phyloP scores from a whole-genome alignment of 352 stramenopile species.

The Phytophthora pinifolia region DNA sequence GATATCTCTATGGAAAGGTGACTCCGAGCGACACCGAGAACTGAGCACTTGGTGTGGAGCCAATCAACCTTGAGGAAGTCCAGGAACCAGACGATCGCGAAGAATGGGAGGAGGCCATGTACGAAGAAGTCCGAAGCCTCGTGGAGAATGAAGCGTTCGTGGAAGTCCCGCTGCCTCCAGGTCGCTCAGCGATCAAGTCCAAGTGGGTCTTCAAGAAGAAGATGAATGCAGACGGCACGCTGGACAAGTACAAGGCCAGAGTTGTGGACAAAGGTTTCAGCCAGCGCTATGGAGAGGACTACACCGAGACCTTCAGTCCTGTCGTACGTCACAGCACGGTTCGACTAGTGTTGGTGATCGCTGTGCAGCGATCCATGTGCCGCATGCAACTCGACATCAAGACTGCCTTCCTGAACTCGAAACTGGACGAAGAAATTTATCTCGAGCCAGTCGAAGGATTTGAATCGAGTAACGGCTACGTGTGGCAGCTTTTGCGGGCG shows the following conservation, averaged over 20 bases:
- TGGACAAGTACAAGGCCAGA: constrained; percentile 41
- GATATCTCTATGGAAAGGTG: constrained; percentile 3
- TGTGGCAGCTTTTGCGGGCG: constrained; percentile 21
- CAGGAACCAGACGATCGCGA: background rate
- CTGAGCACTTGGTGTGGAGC: constrained; percentile 7
- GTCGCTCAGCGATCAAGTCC: constrained; percentile 4
- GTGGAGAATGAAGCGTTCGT: constrained; percentile 7
- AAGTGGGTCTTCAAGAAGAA: constrained; percentile 17
- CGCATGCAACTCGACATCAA: constrained; percentile 19
- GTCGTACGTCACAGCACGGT: constrained; percentile 20
- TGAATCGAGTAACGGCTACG: constrained; percentile 2
- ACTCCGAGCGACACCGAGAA: background rate
- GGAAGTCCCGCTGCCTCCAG: constrained; percentile 1
- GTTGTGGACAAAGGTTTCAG: constrained; percentile 26
- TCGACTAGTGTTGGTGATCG: constrained; percentile 11
- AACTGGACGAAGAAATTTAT: constrained; percentile 14
- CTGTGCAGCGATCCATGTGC: constrained; percentile 2
- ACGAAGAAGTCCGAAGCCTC: constrained; percentile 1
- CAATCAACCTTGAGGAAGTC: constrained; percentile 8
- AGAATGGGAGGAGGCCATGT: constrained; percentile 11
- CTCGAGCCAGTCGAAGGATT: constrained; percentile 6
- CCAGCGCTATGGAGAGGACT: constrained; percentile 27
- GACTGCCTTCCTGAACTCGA: constrained; percentile 20
- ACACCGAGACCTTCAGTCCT: constrained; percentile 35
- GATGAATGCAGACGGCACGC: constrained; percentile 10